phyloP scores from a whole-genome alignment of 495 filamentous ascomycete genomes.

The Daldinia concentrica region DNA sequence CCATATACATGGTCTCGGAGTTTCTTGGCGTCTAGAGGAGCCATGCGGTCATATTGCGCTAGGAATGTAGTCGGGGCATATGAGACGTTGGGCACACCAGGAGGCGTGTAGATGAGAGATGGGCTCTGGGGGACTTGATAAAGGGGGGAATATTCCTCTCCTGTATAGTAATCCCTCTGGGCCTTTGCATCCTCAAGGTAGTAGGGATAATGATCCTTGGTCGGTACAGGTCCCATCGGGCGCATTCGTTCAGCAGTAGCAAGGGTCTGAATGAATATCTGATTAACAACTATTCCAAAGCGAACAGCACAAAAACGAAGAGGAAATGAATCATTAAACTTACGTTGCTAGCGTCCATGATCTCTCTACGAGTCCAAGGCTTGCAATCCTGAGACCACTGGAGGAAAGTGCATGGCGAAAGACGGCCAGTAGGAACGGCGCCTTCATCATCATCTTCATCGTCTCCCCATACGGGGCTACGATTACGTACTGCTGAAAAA shows the following conservation, averaged over 20 bases:
- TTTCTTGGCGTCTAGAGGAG: slow-evolving; percentile 25
- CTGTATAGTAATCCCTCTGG: slow-evolving; percentile 36
- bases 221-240: background rate
- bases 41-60: slow-evolving; percentile 36
- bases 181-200: background rate
- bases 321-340: slow-evolving; percentile 1
- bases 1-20: slow-evolving; percentile 21
- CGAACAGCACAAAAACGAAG: background rate
- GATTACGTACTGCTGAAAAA: background rate
- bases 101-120: slow-evolving; percentile 39
- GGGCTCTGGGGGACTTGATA: slow-evolving; percentile 38
- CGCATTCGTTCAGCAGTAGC: slow-evolving; percentile 12
- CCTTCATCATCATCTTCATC: slow-evolving; percentile 42
- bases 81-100: slow-evolving; percentile 23
- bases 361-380: slow-evolving; percentile 11
- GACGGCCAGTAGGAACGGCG: slow-evolving; percentile 15
- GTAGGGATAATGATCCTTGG: slow-evolving; percentile 1
- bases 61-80: slow-evolving; percentile 11
- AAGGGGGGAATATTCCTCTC: slow-evolving; percentile 36
- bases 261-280: slow-evolving; percentile 6
- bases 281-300: slow-evolving; percentile 1
- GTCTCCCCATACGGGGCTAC: background rate
- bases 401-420: slow-evolving; percentile 41
- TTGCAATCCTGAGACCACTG: slow-evolving; percentile 25
- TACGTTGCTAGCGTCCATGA: slow-evolving; percentile 26